Base-by-base conservation (phyloP, 225 moss, liverwort and hornwort species). In the Marchantia polymorpha region DNA sequence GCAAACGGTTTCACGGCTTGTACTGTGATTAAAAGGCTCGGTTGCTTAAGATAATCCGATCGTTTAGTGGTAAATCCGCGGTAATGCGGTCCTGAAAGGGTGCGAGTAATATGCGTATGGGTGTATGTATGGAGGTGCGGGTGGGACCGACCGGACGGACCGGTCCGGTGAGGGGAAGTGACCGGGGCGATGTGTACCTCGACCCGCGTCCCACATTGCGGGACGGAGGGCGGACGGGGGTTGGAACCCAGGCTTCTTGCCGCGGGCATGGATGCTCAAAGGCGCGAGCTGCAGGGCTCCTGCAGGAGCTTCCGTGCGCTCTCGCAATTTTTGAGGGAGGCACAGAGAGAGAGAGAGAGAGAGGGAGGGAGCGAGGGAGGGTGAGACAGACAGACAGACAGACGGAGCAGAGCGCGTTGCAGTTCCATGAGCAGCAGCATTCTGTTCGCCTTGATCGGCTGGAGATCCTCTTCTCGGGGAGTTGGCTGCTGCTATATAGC, bases 91-190 rank as follows among this genome's bases (percentile, higher is more conserved):
- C n/a, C n/a, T n/a, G n/a, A n/a, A n/a, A n/a, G n/a, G n/a, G n/a
- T n/a, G n/a, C n/a, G n/a, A n/a, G n/a, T n/a, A n/a, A n/a, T n/a
- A 66, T 29, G 26, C 12, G 27, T 27, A 66, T 66, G 27, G 66
- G 66, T 66, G n/a, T n/a, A n/a, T n/a, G n/a, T n/a, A n/a, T n/a
- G n/a, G n/a, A n/a, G n/a, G n/a, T n/a, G n/a, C n/a, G 66, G 66
- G 29, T 66, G 66, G 66, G 66, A 66, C 66, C 27, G 66, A n/a
- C n/a, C n/a, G n/a, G n/a, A n/a, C n/a, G n/a, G n/a, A n/a, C 56
- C 39, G 56, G 56, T 56, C 39, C 39, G 39, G 39, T 5, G 39
- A 39, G 5, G 0, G 31, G 67, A 30, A 39, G 29, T 30, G 3
- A 30, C 31, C 10, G 56, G 31, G 15, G 67, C 29, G 31, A 12